These are phyloP conservation scores for Tetrahymena elliotti DNA, from an alignment of 73 alveolate genomes.

Conservation along the genomic window DNA sequence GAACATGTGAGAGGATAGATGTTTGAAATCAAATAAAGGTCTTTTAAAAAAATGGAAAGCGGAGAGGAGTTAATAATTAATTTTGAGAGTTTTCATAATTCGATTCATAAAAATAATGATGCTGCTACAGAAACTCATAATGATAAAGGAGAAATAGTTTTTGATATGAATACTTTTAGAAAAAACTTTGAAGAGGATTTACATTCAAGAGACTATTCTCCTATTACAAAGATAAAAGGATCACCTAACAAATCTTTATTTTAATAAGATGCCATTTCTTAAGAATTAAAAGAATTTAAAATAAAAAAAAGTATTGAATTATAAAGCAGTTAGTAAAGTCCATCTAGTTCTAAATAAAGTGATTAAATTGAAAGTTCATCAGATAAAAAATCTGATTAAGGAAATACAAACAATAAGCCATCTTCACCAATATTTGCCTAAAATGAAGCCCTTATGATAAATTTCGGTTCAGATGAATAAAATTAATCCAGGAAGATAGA, in stretches of 20 bases:
- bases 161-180: background rate
- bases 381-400: background rate
- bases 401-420: no score
- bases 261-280: background rate
- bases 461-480: background rate
- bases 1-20: background rate
- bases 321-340: background rate
- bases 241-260: background rate
- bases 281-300: background rate
- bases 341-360: background rate
- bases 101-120: background rate
- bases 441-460: background rate
- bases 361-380: background rate
- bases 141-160: background rate
- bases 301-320: background rate
- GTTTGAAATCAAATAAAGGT: background rate
- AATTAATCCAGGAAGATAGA: background rate
- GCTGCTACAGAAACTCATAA: no score
- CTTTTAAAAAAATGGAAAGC: background rate
- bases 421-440: background rate
- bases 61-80: background rate
- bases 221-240: background rate
- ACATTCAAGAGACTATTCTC: background rate
- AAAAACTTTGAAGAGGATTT: background rate
- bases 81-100: background rate